Conservation (phyloP, 371 early-diverging fungal genomes). For the Mucor circinelloides region DNA sequence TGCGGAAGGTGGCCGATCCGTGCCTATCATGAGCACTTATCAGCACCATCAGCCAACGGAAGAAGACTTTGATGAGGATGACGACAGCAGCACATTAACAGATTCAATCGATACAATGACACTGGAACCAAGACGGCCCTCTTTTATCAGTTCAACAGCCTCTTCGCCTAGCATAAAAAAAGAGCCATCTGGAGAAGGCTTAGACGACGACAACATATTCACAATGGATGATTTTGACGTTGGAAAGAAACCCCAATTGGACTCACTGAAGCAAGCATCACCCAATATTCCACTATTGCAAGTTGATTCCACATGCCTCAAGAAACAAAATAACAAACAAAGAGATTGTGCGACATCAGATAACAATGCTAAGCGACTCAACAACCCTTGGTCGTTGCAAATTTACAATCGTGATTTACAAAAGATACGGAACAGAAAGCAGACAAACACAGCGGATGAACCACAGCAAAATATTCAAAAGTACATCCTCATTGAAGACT, state of each 20-base stretch:
- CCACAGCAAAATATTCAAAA: conserved; percentile 61
- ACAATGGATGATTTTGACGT: conserved; percentile 27
- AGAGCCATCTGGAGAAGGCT: background rate
- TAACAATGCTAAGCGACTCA: conserved; percentile 6
- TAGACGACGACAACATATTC: conserved; percentile 19
- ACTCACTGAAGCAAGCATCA: background rate
- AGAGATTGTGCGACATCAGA: conserved; percentile 4
- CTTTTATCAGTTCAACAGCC: conserved; percentile 8
- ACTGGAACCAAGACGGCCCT: background rate
- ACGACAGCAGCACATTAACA: background rate
- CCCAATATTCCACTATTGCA: conserved; percentile 7
- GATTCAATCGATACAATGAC: background rate
- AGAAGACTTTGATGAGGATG: background rate
- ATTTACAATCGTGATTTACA: conserved; percentile 42
- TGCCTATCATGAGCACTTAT: conserved; percentile 19
- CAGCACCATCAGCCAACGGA: background rate
- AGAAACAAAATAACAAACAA: conserved; percentile 16
- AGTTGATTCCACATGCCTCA: conserved; percentile 24
- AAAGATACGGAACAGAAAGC: conserved; percentile 22
- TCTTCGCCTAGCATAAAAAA: conserved; percentile 12
- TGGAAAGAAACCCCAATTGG: background rate
- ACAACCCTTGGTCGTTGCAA: conserved; percentile 47
- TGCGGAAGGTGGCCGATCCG: conserved; percentile 25
- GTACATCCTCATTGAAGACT: conserved; percentile 75
- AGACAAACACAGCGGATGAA: conserved; percentile 18